A percentile compares a stretch with the other conserved stretches of the same genome.
phyloP scores from a whole-genome alignment of 441 rosid genomes.

The Bruguiera hainesii region DNA sequence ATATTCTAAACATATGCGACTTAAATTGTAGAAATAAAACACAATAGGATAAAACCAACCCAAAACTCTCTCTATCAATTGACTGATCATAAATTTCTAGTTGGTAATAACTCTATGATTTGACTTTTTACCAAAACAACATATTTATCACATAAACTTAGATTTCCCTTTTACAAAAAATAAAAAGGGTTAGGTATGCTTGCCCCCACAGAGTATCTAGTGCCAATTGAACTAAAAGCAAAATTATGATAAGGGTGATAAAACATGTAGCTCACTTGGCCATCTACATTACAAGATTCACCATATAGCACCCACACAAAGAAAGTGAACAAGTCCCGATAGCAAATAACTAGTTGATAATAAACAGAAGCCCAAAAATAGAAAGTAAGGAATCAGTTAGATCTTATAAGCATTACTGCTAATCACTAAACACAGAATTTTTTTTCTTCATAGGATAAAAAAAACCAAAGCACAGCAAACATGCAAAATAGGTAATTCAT shows the following conservation, averaged over 20 bases:
- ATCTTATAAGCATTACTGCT: background rate
- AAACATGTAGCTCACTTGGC: background rate
- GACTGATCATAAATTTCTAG: too few species aligned
- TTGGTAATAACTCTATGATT: too few species aligned
- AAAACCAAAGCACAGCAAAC: background rate
- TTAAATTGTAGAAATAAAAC: too few species aligned
- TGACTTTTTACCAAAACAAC: too few species aligned
- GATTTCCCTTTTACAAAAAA: too few species aligned
- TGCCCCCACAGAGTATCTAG: background rate
- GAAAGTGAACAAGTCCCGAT: background rate
- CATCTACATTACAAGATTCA: background rate
- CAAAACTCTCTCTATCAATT: too few species aligned
- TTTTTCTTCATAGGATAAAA: background rate
- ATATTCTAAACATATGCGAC: too few species aligned
- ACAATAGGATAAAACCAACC: too few species aligned
- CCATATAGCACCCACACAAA: background rate
- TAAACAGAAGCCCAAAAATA: background rate
- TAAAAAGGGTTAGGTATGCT: too few species aligned
- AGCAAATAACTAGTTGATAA: background rate
- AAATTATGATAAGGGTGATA: background rate
- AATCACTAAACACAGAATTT: background rate
- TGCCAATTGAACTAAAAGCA: background rate
- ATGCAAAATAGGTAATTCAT: too few species aligned
- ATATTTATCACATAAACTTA: too few species aligned
- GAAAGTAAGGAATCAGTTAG: background rate